Evolutionary conservation across 345 rosid species (phyloP).

Genomic region (Iberis pinnata): DNA sequence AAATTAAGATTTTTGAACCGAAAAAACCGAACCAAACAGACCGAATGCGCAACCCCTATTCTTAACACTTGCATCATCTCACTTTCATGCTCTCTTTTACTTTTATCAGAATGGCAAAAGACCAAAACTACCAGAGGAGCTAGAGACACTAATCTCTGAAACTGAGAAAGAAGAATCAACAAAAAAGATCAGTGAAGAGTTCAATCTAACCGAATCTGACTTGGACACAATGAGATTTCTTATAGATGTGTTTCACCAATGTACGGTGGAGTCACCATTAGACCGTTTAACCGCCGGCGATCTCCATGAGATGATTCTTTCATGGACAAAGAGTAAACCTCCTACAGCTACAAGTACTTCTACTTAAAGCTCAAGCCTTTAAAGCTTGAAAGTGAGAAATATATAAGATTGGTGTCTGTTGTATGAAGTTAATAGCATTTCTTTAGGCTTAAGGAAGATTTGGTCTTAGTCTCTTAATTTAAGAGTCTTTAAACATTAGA

Average conservation of each 20-base stretch:
- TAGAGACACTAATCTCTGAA: conserved; percentile 41
- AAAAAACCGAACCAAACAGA: too few relatives aligned
- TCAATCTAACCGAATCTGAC: conserved; percentile 40
- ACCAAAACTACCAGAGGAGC: conserved; percentile 53
- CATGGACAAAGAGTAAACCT: conserved; percentile 15
- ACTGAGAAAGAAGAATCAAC: conserved; percentile 28
- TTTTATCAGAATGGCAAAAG: conserved; percentile 64
- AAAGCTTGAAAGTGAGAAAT: too few relatives aligned
- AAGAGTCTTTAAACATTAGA: too few relatives aligned
- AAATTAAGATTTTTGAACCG: too few relatives aligned
- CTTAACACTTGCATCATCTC: too few relatives aligned
- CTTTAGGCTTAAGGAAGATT: too few relatives aligned
- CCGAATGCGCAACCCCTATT: too few relatives aligned
- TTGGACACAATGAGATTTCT: conserved; percentile 53
- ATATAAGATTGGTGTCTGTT: too few relatives aligned
- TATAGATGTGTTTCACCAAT: conserved; percentile 49
- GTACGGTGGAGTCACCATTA: conserved; percentile 61
- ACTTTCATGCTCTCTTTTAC: not conserved
- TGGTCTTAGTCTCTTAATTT: too few relatives aligned
- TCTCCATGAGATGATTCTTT: conserved; percentile 43
- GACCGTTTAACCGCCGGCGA: conserved; percentile 63
- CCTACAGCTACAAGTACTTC: conserved; percentile 23
- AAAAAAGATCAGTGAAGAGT: conserved; percentile 26
- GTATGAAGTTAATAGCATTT: too few relatives aligned
- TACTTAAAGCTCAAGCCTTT: too few relatives aligned